Percentiles rank a stretch among this genome's conserved stretches.
Conservation (phyloP, 768 basidiomycete species). For the Amanita jacksonii region DNA sequence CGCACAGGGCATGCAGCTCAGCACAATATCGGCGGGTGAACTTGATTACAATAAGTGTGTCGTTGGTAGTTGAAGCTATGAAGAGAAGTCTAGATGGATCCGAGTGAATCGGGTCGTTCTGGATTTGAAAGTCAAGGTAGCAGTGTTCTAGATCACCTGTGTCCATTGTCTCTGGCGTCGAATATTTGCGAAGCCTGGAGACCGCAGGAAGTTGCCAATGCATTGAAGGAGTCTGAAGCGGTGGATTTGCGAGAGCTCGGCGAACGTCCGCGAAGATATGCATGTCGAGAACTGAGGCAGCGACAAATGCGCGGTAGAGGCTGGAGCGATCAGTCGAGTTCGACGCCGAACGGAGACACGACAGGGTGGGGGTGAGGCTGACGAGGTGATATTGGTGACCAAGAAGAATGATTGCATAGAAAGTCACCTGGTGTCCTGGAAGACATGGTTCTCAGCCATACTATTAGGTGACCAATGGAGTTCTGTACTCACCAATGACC, state of each 20-base stretch:
- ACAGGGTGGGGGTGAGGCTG: conserved; percentile 14
- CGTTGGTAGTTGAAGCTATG: conserved; percentile 1
- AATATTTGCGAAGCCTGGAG: conserved; percentile 3
- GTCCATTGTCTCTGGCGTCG: neutral
- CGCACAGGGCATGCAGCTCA: conserved; percentile 15
- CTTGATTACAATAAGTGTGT: conserved; percentile 13
- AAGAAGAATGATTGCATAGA: conserved; percentile 14
- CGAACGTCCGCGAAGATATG: conserved; percentile 9
- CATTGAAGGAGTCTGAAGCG: neutral
- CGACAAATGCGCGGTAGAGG: conserved; percentile 14
- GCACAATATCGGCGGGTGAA: conserved; percentile 12
- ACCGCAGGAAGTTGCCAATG: conserved; percentile 8
- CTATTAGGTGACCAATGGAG: neutral
- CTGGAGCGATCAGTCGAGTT: conserved; percentile 10
- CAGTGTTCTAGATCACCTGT: neutral
- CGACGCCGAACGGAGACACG: conserved; percentile 13
- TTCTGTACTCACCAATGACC: conserved; percentile 9
- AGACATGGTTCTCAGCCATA: conserved; percentile 4
- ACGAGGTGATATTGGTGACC: conserved; percentile 14
- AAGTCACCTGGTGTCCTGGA: conserved; percentile 11
- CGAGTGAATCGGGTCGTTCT: neutral
- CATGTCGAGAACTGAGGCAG: conserved; percentile 13
- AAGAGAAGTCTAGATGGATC: conserved; percentile 8
- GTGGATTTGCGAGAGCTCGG: neutral
- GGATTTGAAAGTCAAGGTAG: conserved; percentile 9